Percentiles rank a stretch among this genome's conserved stretches.
Conservation (phyloP, 176 grass and related monocot genomes). For the Secale cereale region DNA sequence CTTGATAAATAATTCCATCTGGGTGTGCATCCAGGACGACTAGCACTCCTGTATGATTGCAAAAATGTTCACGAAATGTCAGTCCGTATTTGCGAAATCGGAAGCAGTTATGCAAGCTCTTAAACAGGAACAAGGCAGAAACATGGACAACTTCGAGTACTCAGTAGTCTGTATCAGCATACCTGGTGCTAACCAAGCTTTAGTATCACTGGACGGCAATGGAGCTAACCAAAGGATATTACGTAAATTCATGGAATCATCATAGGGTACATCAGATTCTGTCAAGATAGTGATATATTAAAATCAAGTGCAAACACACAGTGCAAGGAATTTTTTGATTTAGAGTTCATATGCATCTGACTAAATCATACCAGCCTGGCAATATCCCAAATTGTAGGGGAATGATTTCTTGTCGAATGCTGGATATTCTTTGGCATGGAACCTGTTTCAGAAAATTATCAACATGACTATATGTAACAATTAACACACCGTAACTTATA, state of each 20-base stretch:
- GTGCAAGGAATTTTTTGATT: background rate
- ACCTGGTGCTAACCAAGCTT: slow-evolving; percentile 83
- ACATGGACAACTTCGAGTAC: background rate
- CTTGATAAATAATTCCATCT: slow-evolving; percentile 76
- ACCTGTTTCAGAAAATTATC: slow-evolving; percentile 38
- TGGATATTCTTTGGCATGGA: slow-evolving; percentile 97
- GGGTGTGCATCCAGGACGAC: slow-evolving; percentile 82
- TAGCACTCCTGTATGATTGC: slow-evolving; percentile 53
- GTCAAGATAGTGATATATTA: background rate
- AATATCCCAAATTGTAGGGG: slow-evolving; percentile 83
- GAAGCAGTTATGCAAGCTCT: background rate
- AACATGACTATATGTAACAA: background rate
- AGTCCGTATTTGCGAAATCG: background rate
- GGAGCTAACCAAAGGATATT: slow-evolving; percentile 96
- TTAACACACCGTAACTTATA: background rate
- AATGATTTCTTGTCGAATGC: slow-evolving; percentile 64
- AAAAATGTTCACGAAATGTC: background rate
- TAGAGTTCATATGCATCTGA: background rate
- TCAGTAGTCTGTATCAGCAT: background rate
- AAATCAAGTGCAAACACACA: background rate
- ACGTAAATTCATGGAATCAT: slow-evolving; percentile 84
- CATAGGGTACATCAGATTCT: slow-evolving; percentile 70
- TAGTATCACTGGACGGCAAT: slow-evolving; percentile 50
- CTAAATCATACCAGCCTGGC: slow-evolving; percentile 57
- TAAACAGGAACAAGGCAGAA: background rate